Percentiles rank a stretch among this genome's conserved stretches.
Evolutionary conservation across 345 rosid species (phyloP).

Genomic region (Pistacia vera): DNA sequence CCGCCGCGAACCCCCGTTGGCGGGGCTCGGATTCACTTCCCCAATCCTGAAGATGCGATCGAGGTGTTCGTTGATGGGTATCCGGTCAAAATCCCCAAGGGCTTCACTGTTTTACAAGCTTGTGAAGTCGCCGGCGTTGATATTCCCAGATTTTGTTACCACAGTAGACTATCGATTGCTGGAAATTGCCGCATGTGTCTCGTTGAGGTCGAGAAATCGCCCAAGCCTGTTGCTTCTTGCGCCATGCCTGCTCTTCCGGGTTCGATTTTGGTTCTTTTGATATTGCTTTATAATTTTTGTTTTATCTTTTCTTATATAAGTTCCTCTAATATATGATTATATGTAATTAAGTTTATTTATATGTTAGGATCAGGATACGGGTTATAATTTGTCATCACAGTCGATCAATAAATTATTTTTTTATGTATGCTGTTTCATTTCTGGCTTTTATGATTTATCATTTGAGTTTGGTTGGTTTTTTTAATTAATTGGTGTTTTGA

Average conservation of each 20-base stretch:
- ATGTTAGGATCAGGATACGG: too few relatives aligned
- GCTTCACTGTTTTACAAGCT: slow-evolving; percentile 94
- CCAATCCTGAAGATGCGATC: slow-evolving; percentile 91
- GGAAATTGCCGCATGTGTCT: slow-evolving; percentile 99
- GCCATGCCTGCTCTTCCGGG: slow-evolving; percentile 99
- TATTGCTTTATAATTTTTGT: neutral
- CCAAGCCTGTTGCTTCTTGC: slow-evolving; percentile 98
- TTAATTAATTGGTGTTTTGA: neutral
- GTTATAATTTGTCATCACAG: too few relatives aligned
- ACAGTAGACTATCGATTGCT: slow-evolving; percentile 89
- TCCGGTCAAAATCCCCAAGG: slow-evolving; percentile 96
- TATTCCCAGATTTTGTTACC: slow-evolving; percentile 96
- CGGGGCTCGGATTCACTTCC: slow-evolving; percentile 82
- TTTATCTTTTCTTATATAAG: neutral
- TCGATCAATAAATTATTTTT: too few relatives aligned
- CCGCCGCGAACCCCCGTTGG: slow-evolving; percentile 68
- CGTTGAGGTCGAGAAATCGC: slow-evolving; percentile 98
- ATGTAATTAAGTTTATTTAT: too few relatives aligned
- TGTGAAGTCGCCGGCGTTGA: slow-evolving; percentile 99
- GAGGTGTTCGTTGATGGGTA: slow-evolving; percentile 96
- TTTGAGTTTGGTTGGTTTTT: neutral
- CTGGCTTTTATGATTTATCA: too few relatives aligned
- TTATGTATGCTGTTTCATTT: too few relatives aligned
- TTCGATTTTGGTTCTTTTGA: slow-evolving; percentile 13
- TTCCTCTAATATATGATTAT: too few relatives aligned